Evolutionary conservation across 169 alveolate genomes (phyloP), one percentile per base, ranked within the genome.

Genomic region (Blepharisma undulans): DNA sequence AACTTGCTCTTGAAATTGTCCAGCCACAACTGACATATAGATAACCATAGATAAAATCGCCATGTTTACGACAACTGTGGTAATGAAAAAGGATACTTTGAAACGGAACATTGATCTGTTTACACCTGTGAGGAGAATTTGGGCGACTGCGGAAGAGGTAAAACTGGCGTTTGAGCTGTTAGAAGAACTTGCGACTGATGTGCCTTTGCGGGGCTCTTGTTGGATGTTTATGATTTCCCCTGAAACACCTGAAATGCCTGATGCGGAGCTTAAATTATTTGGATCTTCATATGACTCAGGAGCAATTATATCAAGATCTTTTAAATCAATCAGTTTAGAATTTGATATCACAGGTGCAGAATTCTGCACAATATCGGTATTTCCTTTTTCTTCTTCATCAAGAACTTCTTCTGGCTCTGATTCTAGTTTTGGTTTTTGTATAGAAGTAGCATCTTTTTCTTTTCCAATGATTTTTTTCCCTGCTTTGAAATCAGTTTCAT

Each of bases 151-250:
- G 29, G 85, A 66, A 1, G 91, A 86, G 29, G 91, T 86, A 72
- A 86, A 86, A 6, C 84, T 71, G 8, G 91, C 91, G 36, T 86
- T 86, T 27, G 91, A 86, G 32, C 84, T 71, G 10, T 71, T 27
- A 66, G 91, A 86, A 66, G 91, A 86, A 27, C 91, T 86, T 61
- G 91, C 91, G 29, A 72, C 72, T 25, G 84, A 61, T 18, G 89
- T 72, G 7, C 78, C 78, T 5, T 27, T n/a, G 27, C 48, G 66
- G 10, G 66, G 66, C 10, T 48, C 66, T 48, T 48, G 66, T 18
- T 48, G 66, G 66, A 48, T 48, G 10, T 48, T 48, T 48, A 48
- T 48, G 66, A 48, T 48, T 48, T 48, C 66, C 0, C 66, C 66
- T 48, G 66, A 48, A 48, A 48, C 14, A 12, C 66, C 66, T 48